Evolutionary conservation across 2,329 filamentous ascomycete species (phyloP).

Genomic region (Penicillium sp.): DNA sequence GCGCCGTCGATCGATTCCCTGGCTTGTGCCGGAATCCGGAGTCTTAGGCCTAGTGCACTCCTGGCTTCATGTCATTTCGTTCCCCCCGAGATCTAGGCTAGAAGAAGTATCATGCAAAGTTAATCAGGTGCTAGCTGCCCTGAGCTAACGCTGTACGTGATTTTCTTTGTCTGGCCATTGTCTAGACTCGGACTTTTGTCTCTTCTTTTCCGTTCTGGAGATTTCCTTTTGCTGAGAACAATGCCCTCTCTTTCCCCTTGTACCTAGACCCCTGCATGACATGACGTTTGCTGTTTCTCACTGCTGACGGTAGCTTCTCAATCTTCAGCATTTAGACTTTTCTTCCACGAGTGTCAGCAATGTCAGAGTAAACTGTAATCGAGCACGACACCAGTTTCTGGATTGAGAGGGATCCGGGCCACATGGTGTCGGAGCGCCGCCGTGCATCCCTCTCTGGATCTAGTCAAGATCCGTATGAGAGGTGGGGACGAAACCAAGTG

Average conservation of each 20-base stretch:
- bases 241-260: background rate
- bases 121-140: background rate
- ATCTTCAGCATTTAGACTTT: background rate
- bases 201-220: background rate
- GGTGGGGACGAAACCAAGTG: background rate
- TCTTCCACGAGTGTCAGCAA: background rate
- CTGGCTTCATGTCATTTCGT: background rate
- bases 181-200: background rate
- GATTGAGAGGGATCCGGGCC: constrained; percentile 3
- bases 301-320: background rate
- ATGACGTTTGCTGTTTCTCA: background rate
- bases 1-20: constrained; percentile 10
- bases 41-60: background rate
- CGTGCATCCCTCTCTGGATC: background rate
- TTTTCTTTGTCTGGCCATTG: background rate
- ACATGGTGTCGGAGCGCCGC: background rate
- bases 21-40: constrained; percentile 1
- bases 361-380: background rate
- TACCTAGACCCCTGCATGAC: background rate
- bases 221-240: background rate
- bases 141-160: background rate
- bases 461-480: background rate
- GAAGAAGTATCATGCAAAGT: background rate
- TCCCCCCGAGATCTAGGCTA: background rate
- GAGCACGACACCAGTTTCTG: constrained; percentile 3